Evolutionary conservation across 2,329 filamentous ascomycete species (phyloP).

Genomic region (Alternaria ethzedia): DNA sequence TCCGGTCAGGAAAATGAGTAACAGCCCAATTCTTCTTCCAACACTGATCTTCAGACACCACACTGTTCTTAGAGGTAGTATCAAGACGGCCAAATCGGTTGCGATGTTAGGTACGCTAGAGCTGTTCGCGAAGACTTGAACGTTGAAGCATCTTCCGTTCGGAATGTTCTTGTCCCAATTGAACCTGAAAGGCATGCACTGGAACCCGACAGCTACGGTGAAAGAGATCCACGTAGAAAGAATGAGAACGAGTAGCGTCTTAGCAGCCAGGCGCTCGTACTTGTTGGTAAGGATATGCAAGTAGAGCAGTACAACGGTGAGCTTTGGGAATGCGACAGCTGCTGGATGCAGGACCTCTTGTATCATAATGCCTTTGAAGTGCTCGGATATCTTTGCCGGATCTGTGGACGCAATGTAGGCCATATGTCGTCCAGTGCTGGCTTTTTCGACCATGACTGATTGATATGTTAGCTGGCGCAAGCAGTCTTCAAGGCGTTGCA

Average conservation of each 20-base stretch:
- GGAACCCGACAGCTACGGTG: constrained; percentile 27
- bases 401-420: constrained; percentile 22
- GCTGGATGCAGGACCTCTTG: constrained; percentile 32
- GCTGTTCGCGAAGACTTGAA: constrained; percentile 25
- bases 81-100: constrained; percentile 28
- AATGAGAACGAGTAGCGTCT: constrained; percentile 24
- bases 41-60: constrained; percentile 28
- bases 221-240: constrained; percentile 29
- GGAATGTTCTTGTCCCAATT: constrained; percentile 37
- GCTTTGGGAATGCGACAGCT: constrained; percentile 38
- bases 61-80: constrained; percentile 31
- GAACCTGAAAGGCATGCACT: constrained; percentile 32
- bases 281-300: constrained; percentile 36
- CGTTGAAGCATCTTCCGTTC: constrained; percentile 30
- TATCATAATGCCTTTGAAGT: constrained; percentile 33
- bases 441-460: constrained; percentile 31
- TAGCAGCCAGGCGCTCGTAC: constrained; percentile 26
- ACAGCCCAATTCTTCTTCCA: constrained; percentile 24
- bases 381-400: constrained; percentile 18
- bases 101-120: constrained; percentile 37
- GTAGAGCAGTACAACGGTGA: constrained; percentile 32
- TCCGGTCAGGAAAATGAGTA: constrained; percentile 37
- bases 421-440: constrained; percentile 31
- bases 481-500: neutral
- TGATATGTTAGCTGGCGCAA: neutral